Evolutionary conservation across 257 asterid species (phyloP).

Genomic region (Gentiana macrophylla): DNA sequence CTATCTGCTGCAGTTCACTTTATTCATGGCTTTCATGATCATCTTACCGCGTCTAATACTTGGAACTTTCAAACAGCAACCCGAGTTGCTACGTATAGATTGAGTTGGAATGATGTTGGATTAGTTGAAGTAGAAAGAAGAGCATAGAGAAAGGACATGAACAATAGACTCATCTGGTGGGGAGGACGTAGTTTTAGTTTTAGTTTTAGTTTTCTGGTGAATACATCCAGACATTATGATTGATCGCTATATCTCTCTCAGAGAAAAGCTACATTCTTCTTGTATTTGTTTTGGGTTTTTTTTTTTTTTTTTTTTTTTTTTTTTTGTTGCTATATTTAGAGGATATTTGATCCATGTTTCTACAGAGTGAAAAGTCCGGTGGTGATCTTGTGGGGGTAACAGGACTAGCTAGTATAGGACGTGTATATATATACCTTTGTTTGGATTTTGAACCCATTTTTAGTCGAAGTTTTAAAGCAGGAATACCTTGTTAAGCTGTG

Average conservation of each 20-base stretch:
- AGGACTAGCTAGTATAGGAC: not conserved
- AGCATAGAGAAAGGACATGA: conserved; percentile 2
- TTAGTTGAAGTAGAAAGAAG: conserved; percentile 10
- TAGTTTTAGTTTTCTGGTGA: conserved; percentile 1
- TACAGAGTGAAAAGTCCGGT: not conserved
- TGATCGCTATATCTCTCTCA: not conserved
- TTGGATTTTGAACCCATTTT: no score
- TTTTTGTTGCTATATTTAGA: not conserved
- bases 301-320: no score
- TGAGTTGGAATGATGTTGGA: conserved; percentile 18
- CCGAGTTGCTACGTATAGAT: conserved; percentile 44
- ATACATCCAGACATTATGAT: not conserved
- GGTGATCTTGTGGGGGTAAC: no score
- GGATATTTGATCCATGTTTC: not conserved
- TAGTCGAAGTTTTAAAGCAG: no score
- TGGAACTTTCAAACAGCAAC: conserved; percentile 32
- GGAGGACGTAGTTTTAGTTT: no score
- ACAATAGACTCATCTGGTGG: not conserved
- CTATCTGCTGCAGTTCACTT: conserved; percentile 41
- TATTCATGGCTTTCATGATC: conserved; percentile 57
- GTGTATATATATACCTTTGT: no score
- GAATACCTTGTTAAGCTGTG: not conserved
- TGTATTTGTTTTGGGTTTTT: no score
- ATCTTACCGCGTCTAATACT: conserved; percentile 38
- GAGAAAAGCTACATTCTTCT: not conserved